Evolutionary conservation across 768 basidiomycete species (phyloP).

Genomic region (Lactarius deliciosus): DNA sequence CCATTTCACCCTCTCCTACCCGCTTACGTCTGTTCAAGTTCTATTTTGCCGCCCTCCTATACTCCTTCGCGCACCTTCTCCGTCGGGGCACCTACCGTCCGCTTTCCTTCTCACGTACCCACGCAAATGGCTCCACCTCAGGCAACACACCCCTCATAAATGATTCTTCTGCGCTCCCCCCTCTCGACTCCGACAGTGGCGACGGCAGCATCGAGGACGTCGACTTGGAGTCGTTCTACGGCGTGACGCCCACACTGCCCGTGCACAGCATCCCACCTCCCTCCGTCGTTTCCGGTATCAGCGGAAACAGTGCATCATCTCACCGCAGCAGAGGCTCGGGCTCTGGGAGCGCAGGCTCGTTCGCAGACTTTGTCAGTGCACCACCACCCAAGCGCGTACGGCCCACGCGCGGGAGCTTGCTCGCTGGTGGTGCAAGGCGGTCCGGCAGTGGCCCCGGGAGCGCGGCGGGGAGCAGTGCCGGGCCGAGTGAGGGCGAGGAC

Average conservation of each 20-base stretch:
- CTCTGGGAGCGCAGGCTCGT: constrained; percentile 40
- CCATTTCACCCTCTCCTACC: background rate
- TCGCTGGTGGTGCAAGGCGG: constrained; percentile 27
- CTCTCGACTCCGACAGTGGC: constrained; percentile 7
- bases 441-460: constrained; percentile 29
- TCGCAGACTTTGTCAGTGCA: constrained; percentile 64
- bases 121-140: background rate
- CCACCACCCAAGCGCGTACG: constrained; percentile 39
- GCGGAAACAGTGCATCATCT: constrained; percentile 5
- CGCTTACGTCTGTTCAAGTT: constrained; percentile 48
- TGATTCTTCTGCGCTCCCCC: constrained; percentile 41
- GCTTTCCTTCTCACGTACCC: constrained; percentile 51
- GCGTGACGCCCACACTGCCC: constrained; percentile 45
- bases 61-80: constrained; percentile 92
- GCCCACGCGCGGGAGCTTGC: constrained; percentile 29
- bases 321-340: constrained; percentile 38
- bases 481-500: constrained; percentile 43
- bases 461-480: constrained; percentile 38
- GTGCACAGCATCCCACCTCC: constrained; percentile 44
- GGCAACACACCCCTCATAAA: constrained; percentile 22
- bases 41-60: constrained; percentile 87
- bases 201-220: constrained; percentile 54
- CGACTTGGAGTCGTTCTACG: constrained; percentile 51
- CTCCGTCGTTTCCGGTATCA: constrained; percentile 6
- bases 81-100: constrained; percentile 87